These are phyloP conservation scores for Pleurotus cornucopiae DNA, from an alignment of 768 basidiomycete genomes.

Conservation along the genomic window DNA sequence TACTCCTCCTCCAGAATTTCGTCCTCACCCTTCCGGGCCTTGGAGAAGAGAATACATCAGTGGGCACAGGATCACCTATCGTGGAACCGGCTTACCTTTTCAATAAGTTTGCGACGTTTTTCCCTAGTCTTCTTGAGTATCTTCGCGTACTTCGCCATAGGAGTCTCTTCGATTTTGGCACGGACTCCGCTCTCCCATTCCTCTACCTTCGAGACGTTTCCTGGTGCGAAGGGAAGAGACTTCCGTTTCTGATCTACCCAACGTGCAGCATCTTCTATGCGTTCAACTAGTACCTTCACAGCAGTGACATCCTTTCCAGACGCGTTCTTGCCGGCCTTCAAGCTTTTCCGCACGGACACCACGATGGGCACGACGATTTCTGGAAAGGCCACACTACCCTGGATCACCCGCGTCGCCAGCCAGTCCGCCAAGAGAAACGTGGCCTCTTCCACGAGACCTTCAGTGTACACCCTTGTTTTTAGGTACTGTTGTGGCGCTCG, in stretches of 20 bases:
- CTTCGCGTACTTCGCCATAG: conserved; percentile 78
- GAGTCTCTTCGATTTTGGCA: conserved; percentile 60
- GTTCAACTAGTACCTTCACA: conserved; percentile 79
- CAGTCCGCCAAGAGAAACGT: conserved; percentile 78
- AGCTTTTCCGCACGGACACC: conserved; percentile 62
- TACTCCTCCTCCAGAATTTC: conserved; percentile 56
- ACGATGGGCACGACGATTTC: conserved; percentile 82
- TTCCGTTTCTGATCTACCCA: conserved; percentile 76
- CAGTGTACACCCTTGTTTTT: conserved; percentile 81
- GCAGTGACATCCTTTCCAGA: conserved; percentile 53
- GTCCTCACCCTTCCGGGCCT: conserved; percentile 70
- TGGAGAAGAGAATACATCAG: conserved; percentile 15
- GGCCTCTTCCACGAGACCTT: conserved; percentile 80
- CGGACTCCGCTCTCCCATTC: conserved; percentile 65
- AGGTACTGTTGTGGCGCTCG: conserved; percentile 86
- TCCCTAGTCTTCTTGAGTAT: conserved; percentile 79
- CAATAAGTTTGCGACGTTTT: conserved; percentile 61
- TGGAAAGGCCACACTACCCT: conserved; percentile 89
- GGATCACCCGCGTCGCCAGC: conserved; percentile 65
- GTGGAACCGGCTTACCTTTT: conserved; percentile 51
- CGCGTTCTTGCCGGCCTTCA: conserved; percentile 57
- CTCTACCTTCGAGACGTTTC: conserved; percentile 61
- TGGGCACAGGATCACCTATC: not conserved
- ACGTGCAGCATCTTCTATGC: conserved; percentile 76
- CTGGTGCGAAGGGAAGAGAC: conserved; percentile 72